These are phyloP conservation scores for Lepidium africanum DNA, from an alignment of 345 rosid species.

Conservation along the genomic window DNA sequence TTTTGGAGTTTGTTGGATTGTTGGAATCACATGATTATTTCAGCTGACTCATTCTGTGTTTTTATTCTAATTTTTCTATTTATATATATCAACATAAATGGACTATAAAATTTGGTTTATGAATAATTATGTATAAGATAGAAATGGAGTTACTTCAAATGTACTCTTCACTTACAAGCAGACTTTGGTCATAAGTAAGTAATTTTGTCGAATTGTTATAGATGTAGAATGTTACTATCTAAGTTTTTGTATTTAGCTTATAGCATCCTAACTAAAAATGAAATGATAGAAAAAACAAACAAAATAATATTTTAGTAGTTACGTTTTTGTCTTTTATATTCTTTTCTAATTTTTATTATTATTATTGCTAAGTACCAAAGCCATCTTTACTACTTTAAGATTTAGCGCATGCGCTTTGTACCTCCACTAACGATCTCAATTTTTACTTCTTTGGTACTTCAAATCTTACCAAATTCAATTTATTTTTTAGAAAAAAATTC, in stretches of 20 bases:
- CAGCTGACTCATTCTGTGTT: background rate
- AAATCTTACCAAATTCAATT: background rate
- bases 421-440: slow-evolving; percentile 3
- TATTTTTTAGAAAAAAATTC: too few relatives aligned
- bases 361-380: background rate
- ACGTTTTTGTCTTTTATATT: background rate
- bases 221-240: background rate
- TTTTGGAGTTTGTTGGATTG: slow-evolving; percentile 21
- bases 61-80: background rate
- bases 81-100: background rate
- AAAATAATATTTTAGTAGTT: background rate
- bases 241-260: background rate
- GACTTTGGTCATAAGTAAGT: background rate
- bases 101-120: background rate
- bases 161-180: background rate
- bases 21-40: slow-evolving; percentile 17
- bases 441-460: background rate
- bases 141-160: background rate
- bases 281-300: background rate
- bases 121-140: background rate
- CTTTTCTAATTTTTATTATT: too few relatives aligned
- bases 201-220: background rate
- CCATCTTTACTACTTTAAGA: background rate
- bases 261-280: background rate
- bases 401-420: slow-evolving; percentile 11